phyloP scores from a whole-genome alignment of 495 filamentous ascomycete species.

The Talaromyces borbonicus region DNA sequence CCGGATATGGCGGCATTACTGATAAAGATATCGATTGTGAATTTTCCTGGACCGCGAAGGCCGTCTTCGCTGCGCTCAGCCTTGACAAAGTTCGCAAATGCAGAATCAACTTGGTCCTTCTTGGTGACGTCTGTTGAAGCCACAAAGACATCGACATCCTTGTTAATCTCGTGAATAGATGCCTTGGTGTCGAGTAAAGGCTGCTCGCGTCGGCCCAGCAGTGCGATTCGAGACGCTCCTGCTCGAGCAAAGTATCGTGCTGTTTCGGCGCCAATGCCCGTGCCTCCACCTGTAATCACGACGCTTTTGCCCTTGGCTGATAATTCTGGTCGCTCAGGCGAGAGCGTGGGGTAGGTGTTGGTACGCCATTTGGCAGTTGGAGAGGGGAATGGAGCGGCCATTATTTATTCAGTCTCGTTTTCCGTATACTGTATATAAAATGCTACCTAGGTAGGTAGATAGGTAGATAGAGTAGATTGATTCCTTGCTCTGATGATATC shows the following conservation, averaged over 20 bases:
- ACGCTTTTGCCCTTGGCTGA: conserved; percentile 34
- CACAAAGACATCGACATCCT: conserved; percentile 16
- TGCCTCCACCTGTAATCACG: conserved; percentile 37
- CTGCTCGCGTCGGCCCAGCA: conserved; percentile 26
- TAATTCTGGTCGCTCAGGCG: conserved; percentile 28
- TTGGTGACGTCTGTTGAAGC: conserved; percentile 31
- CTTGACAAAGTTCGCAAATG: conserved; percentile 18
- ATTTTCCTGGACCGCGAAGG: no score
- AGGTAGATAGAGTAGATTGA: no score
- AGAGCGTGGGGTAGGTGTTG: conserved; percentile 32
- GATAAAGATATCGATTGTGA: conserved; percentile 21
- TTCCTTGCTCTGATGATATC: neutral
- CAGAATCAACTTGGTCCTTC: conserved; percentile 25
- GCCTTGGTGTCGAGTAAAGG: conserved; percentile 22
- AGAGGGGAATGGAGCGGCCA: conserved; percentile 18
- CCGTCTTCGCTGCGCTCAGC: conserved; percentile 7
- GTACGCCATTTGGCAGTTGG: conserved; percentile 22
- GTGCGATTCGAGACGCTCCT: conserved; percentile 26
- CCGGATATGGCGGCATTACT: conserved; percentile 21
- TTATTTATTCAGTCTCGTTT: no score
- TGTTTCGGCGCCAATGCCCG: conserved; percentile 34
- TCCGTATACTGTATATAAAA: no score
- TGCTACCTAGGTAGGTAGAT: no score
- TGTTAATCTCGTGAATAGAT: conserved; percentile 16
- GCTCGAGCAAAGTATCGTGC: conserved; percentile 33